Base-by-base conservation (phyloP, 2,329 filamentous ascomycete genomes). In the Blastomyces percursus region DNA sequence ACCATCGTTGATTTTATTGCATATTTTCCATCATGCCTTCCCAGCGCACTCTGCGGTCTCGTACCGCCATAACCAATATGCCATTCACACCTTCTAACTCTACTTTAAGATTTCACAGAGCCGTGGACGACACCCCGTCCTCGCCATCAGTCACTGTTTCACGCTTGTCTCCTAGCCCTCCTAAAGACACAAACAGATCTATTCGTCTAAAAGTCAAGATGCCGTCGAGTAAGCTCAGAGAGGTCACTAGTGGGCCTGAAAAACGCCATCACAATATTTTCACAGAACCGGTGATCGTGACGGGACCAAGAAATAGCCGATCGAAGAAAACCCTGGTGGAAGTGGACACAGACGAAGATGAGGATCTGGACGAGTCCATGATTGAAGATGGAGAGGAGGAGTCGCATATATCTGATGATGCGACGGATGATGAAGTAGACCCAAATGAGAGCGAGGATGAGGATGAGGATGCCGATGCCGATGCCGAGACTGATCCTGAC, bases 131-230 rank as follows among this genome's bases (percentile, higher is more conserved):
- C 63, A 65, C 69, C 61, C 63, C 66, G 38, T 67, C 70, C 60
- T 67, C 70, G 60, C 65, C 69, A 35, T 71, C 74, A 61, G 71
- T 77, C 52, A 75, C 74, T 58, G 70, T 77, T 44, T 74, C 73
- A 57, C 73, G 74, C 63, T 71, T 72, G 57, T 66, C 71, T 21
- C 70, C 75, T 61, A 69, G 69, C 24, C 69, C 72, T 24, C 65
- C 73, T 16, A 75, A 73, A 61, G 73, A 77, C 61, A 65, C 67
- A 21, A 71, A 71, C 64, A 76, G 72, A 68, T 77, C 77, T 50
- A 75, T 81, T 57, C 76, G 74, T 65, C 68, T 81, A 61, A 81
- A 76, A 6, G 74, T 81, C 59, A 81, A 78, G 66, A 80, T 80
- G 74, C 77, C 79, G 21, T 74, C 78, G 24, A 79, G 73, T 68